phyloP scores from a whole-genome alignment of 2,329 filamentous ascomycete genomes.

The Penicillium sp. region DNA sequence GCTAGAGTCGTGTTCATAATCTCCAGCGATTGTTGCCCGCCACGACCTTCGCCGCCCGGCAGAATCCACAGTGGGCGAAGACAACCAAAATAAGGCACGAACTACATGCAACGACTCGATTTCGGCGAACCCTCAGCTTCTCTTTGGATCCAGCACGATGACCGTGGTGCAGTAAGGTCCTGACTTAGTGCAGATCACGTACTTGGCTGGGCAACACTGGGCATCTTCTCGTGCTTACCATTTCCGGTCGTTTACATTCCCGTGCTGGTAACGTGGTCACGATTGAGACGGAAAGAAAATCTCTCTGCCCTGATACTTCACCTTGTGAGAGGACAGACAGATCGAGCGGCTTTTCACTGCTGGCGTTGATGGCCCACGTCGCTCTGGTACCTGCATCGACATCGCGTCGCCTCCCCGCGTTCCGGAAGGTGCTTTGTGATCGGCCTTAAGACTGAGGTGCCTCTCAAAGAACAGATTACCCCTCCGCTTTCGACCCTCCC shows the following conservation, averaged over 20 bases:
- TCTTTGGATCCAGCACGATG: conserved; percentile 5
- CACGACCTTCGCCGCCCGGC: conserved; percentile 24
- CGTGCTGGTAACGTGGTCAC: conserved; percentile 8
- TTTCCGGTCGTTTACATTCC: conserved; percentile 25
- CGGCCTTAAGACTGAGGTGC: neutral
- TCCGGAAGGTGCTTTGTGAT: conserved; percentile 6
- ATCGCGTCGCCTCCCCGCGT: conserved; percentile 23
- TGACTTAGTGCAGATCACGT: conserved; percentile 10
- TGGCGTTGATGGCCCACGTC: conserved; percentile 15
- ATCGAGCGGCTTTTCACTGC: neutral
- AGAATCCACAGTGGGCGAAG: conserved; percentile 15
- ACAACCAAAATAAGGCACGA: conserved; percentile 24
- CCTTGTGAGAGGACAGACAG: neutral
- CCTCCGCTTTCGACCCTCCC: neutral
- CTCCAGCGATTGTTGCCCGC: conserved; percentile 22
- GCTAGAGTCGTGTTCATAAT: neutral
- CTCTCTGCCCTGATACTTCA: neutral
- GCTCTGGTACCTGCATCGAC: conserved; percentile 12
- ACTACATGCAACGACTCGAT: conserved; percentile 2
- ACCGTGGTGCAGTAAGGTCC: conserved; percentile 4
- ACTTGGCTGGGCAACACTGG: conserved; percentile 1
- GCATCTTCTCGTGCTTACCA: conserved; percentile 14
- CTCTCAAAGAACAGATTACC: neutral
- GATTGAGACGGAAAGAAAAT: conserved; percentile 12
- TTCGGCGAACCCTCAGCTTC: neutral